Conservation (phyloP, 2,329 filamentous ascomycete species). For the Paraphoma sp. region DNA sequence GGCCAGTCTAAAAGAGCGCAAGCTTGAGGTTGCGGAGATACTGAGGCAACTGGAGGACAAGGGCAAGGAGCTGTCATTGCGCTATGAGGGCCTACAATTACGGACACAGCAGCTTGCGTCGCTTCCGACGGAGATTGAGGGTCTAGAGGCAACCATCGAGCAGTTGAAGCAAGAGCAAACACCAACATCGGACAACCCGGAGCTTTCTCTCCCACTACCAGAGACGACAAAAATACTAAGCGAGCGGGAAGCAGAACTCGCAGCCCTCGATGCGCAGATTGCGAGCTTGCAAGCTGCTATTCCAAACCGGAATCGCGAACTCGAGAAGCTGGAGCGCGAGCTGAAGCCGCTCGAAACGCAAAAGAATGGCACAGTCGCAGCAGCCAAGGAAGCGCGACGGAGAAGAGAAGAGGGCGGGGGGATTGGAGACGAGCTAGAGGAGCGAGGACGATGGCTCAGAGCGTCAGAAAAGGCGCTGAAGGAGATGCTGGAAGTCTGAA, state of each 20-base stretch:
- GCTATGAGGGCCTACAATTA: constrained; percentile 62
- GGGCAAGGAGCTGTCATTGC: constrained; percentile 65
- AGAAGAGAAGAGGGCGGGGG: constrained; percentile 70
- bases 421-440: constrained; percentile 75
- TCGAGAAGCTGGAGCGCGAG: constrained; percentile 72
- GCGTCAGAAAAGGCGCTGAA: constrained; percentile 70
- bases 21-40: constrained; percentile 77
- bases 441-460: constrained; percentile 76
- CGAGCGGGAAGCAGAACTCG: constrained; percentile 50
- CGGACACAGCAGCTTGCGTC: constrained; percentile 59
- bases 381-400: constrained; percentile 73
- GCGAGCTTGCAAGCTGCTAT: constrained; percentile 64
- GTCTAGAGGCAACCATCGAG: constrained; percentile 58
- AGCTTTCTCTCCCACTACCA: constrained; percentile 52
- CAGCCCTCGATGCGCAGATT: constrained; percentile 52
- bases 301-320: constrained; percentile 70
- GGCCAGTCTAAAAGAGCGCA: constrained; percentile 77
- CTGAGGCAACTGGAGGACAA: constrained; percentile 73
- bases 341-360: constrained; percentile 72
- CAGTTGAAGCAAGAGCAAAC: constrained; percentile 50
- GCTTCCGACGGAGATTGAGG: constrained; percentile 60
- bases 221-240: constrained; percentile 51
- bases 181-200: constrained; percentile 46
- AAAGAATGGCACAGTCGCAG: constrained; percentile 67
- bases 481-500: constrained; percentile 66